These are phyloP conservation scores for Edaphochlamys debaryana DNA, from an alignment of 139 green algal genomes.

Conservation along the genomic window DNA sequence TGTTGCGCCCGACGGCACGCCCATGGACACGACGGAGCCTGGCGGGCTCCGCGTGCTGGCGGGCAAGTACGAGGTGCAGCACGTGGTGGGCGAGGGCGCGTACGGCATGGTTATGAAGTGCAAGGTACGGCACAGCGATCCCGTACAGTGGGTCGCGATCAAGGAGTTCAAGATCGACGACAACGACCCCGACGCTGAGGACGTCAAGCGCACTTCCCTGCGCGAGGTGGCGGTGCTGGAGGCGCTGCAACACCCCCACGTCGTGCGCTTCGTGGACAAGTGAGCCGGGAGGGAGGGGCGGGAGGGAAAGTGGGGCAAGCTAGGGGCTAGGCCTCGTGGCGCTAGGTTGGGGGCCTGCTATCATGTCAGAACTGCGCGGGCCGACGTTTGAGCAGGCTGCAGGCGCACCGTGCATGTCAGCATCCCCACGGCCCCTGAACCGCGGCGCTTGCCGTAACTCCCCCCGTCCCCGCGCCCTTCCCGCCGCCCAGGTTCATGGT, in stretches of 20 bases:
- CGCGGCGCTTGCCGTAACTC: background rate
- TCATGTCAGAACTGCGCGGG: too few species aligned
- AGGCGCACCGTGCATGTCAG: too few species aligned
- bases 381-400: too few species aligned
- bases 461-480: background rate
- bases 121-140: conserved; percentile 61
- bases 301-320: too few species aligned
- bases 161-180: conserved; percentile 90
- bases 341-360: too few species aligned
- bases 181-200: conserved; percentile 67
- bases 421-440: too few species aligned
- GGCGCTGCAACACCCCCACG: conserved; percentile 59
- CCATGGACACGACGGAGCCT: conserved; percentile 25
- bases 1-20: background rate
- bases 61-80: conserved; percentile 55
- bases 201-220: conserved; percentile 66
- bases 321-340: too few species aligned
- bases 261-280: conserved; percentile 65
- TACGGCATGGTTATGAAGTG: conserved; percentile 89
- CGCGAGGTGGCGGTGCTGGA: conserved; percentile 64
- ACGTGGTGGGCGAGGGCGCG: conserved; percentile 85
- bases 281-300: background rate
- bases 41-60: conserved; percentile 61
- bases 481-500: conserved; percentile 54
- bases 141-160: conserved; percentile 72